Evolutionary conservation across 768 basidiomycete species (phyloP).

Genomic region (Porpolomopsis calyptriformis): DNA sequence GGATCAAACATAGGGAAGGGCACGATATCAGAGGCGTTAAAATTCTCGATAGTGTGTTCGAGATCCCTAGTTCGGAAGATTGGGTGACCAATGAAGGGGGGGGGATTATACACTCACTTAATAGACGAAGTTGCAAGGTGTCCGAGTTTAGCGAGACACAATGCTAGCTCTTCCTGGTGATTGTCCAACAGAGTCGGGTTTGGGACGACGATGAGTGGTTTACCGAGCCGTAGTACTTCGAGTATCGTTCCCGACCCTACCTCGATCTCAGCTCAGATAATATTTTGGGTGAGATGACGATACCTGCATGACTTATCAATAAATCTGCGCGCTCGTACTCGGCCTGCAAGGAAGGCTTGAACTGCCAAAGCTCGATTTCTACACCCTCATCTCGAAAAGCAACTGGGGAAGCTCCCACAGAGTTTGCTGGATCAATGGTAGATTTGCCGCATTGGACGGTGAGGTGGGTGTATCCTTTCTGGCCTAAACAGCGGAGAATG

Average conservation of each 20-base stretch:
- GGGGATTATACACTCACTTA: constrained; percentile 35
- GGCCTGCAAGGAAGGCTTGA: constrained; percentile 59
- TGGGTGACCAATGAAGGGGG: neutral
- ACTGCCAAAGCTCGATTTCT: constrained; percentile 56
- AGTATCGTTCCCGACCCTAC: constrained; percentile 91
- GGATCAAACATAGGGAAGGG: constrained; percentile 64
- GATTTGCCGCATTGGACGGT: constrained; percentile 77
- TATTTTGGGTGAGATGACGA: constrained; percentile 15
- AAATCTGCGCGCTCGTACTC: constrained; percentile 60
- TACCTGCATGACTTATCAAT: constrained; percentile 92
- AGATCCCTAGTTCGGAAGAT: constrained; percentile 33
- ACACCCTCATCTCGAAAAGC: constrained; percentile 30
- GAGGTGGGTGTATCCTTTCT: constrained; percentile 47
- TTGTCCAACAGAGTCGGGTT: constrained; percentile 85
- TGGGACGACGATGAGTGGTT: constrained; percentile 77
- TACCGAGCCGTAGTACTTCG: constrained; percentile 66
- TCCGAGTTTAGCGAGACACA: constrained; percentile 45
- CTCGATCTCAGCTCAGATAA: neutral
- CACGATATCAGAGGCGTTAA: constrained; percentile 34
- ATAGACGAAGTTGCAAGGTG: constrained; percentile 50
- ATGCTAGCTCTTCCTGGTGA: constrained; percentile 85
- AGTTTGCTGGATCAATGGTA: constrained; percentile 28
- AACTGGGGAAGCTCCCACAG: constrained; percentile 21
- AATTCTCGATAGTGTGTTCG: constrained; percentile 38
- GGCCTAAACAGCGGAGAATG: constrained; percentile 45